Evolutionary conservation across 768 basidiomycete genomes (phyloP), one percentile per base, ranked within the genome.

Genomic region (Boletus coccyginus): DNA sequence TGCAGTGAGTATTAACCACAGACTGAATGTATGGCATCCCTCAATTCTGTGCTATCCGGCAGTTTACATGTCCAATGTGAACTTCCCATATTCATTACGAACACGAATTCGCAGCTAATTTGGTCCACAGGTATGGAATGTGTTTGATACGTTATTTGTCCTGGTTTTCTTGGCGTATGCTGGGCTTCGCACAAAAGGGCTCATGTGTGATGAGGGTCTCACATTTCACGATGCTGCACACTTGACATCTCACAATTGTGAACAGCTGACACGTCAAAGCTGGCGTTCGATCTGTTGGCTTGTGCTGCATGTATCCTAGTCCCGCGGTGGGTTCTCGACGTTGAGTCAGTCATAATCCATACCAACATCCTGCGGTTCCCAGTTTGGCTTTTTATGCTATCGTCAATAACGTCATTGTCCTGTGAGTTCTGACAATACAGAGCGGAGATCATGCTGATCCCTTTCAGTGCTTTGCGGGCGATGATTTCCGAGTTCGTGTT

Each of bases 241-340:
- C 27, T 40, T 29, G 10, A 13, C 6, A 17, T 46, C 53, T 52
- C 21, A 64, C 55, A 33, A 21, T 38, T 42, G 60, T 57, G 24
- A 54, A 57, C 46, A 78, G 84, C 68, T 24, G 72, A 65, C 11
- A 69, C 77, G 1, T 90, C 90, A 5, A 58, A 58, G 27, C 70
- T 88, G 63, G 86, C 88, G 1, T 94, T 95, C 64, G 92, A 95
- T 62, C 78, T 94, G 33, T 78, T 96, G 49, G 79, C 93, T 3
- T 93, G 90, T 64, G 89, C 87, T 9, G 92, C 87, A 3, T 94
- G 91, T 64, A 85, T 94, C 50, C 78, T 95, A 27, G 88, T 94
- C 64, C 93, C 93, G 21, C 81, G 92, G 85, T 87, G 62, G 31
- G 72, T 63, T 52, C 16, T 21, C 40, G 27, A 48, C 16, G 3